Conservation (phyloP, 1,284 basidiomycete species). For the Ganoderma leucocontextum region DNA sequence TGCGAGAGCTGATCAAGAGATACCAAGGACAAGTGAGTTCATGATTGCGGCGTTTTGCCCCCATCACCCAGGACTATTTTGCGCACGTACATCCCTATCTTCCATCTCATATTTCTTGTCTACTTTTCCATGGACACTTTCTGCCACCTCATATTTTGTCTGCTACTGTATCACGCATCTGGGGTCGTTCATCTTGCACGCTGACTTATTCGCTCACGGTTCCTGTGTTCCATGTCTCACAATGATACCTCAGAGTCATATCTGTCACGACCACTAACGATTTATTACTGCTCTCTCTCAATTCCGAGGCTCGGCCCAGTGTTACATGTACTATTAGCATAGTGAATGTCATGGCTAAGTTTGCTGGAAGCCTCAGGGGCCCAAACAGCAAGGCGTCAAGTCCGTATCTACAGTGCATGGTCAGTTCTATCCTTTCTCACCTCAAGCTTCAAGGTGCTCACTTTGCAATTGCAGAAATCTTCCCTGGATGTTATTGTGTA, state of each 20-base stretch:
- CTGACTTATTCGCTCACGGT: constrained; percentile 29
- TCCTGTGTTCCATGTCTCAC: constrained; percentile 6
- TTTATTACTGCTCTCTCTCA: constrained; percentile 12
- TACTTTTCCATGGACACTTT: background rate
- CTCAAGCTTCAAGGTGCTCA: no score
- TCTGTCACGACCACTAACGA: constrained; percentile 31
- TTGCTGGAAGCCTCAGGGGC: background rate
- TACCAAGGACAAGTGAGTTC: constrained; percentile 59
- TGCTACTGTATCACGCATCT: constrained; percentile 7
- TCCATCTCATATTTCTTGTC: constrained; percentile 11
- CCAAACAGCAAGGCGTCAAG: background rate
- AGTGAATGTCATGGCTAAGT: background rate
- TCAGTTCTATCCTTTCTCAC: background rate
- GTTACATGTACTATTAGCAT: constrained; percentile 4
- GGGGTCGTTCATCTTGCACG: constrained; percentile 12
- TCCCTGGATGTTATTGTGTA: background rate
- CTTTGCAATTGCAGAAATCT: background rate
- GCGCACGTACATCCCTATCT: constrained; percentile 11
- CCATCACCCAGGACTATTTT: constrained; percentile 1
- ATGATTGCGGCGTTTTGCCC: constrained; percentile 13
- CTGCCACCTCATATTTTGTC: constrained; percentile 4
- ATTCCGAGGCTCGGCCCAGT: background rate
- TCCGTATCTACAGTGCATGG: no score
- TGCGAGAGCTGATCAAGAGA: constrained; percentile 81
- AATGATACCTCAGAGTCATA: constrained; percentile 18